These are phyloP conservation scores for Bullera alba DNA, from an alignment of 768 basidiomycete species.

Conservation along the genomic window DNA sequence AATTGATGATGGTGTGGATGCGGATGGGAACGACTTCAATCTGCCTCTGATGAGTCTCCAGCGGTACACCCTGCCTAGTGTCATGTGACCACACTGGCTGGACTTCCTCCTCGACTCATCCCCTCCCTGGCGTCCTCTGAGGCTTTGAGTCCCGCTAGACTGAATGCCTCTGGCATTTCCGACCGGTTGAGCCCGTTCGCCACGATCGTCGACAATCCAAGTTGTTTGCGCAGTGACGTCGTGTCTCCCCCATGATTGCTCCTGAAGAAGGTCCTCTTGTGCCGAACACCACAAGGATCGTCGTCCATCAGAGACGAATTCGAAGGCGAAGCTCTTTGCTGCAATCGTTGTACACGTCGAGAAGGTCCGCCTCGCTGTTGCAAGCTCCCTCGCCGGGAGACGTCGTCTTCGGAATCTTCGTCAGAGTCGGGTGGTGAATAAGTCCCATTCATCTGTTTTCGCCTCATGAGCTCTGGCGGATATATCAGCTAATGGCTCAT, in stretches of 20 bases:
- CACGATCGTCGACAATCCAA: neutral
- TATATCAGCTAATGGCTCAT: neutral
- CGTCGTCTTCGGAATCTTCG: neutral
- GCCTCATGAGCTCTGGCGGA: neutral
- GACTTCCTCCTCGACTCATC: conserved; percentile 25
- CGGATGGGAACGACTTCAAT: too few species aligned
- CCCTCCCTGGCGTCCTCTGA: neutral
- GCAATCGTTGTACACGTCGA: neutral
- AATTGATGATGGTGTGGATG: too few species aligned
- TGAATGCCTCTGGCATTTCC: neutral
- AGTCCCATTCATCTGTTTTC: neutral
- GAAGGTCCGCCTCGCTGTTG: neutral
- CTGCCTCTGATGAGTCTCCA: too few species aligned
- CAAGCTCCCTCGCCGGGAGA: neutral
- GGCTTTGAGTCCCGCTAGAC: conserved; percentile 1
- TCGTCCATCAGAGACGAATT: conserved; percentile 8
- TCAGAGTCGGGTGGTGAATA: conserved; percentile 1
- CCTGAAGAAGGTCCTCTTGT: conserved; percentile 30
- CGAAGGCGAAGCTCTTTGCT: neutral
- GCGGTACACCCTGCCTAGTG: too few species aligned
- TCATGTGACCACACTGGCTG: conserved; percentile 34
- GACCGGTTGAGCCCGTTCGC: neutral
- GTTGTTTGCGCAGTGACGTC: neutral
- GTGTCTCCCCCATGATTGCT: conserved; percentile 2
- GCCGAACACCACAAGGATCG: conserved; percentile 9